Evolutionary conservation across 306 rosid species (phyloP).

Genomic region (Mucuna pruriens): DNA sequence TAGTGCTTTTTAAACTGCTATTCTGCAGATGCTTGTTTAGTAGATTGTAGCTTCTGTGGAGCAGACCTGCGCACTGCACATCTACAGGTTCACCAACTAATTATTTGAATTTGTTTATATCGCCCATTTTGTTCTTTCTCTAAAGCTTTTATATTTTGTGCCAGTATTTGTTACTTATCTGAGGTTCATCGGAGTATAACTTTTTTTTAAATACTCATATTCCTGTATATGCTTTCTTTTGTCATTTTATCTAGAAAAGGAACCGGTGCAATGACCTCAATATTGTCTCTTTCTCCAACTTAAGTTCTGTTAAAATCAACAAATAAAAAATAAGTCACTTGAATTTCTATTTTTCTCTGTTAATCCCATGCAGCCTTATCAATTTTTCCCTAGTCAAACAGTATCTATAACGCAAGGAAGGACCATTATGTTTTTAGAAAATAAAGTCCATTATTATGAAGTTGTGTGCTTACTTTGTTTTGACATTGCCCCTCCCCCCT

Average conservation of each 20-base stretch:
- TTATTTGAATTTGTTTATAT: conserved; percentile 7
- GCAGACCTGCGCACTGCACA: conserved; percentile 97
- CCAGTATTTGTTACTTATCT: not conserved
- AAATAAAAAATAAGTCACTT: not conserved
- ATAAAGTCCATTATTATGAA: not conserved
- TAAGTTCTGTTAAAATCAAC: not conserved
- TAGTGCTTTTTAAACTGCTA: conserved; percentile 32
- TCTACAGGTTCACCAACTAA: conserved; percentile 69
- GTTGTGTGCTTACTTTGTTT: not conserved
- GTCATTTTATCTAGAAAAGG: conserved; percentile 15
- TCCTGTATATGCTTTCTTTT: not conserved
- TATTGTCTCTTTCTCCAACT: not conserved
- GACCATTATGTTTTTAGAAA: not conserved
- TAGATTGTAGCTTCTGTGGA: conserved; percentile 85
- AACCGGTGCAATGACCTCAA: not conserved
- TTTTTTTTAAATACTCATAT: not conserved
- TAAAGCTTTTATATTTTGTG: conserved; percentile 21
- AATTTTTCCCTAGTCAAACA: not conserved
- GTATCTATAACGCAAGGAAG: not conserved
- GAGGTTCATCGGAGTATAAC: conserved; percentile 9
- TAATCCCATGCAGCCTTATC: not conserved
- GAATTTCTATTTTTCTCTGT: not conserved
- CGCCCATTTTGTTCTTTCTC: conserved; percentile 13
- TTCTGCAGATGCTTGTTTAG: conserved; percentile 85
- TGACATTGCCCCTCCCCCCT: not conserved